Evolutionary conservation across 345 rosid species (phyloP), one percentile per base, ranked within the genome.

Genomic region (Brassica rapa): DNA sequence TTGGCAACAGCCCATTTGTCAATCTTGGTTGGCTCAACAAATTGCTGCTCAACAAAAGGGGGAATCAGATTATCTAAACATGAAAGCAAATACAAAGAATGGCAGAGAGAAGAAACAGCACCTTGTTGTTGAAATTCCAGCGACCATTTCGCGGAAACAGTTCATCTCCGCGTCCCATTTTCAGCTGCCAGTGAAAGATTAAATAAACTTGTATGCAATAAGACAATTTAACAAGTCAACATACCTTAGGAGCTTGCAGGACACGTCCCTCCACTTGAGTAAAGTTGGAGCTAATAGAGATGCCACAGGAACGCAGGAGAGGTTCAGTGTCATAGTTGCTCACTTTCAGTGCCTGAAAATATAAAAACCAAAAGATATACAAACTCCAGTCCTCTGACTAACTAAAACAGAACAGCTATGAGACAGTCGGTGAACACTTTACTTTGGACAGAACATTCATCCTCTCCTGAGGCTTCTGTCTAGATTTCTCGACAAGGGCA

Each of bases 121-220:
- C 98, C 98, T 94, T 94, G 19, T 92, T 89, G 77, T 92, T 94
- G 53, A 94, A 91, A 73, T 92, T 94, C 98, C 98, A 94, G 2
- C 97, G 87, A 6, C 98, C 98, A 60, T 89, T 89, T n/a, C 93
- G 79, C 0, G 97, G 93, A 39, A 80, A 83, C 14, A 86, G 73
- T 78, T 91, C 97, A 60, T 87, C 93, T 23, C 98, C 98, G 3
- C 92, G 86, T 27, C 98, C 98, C 39, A 83, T 84, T 85, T 85
- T 91, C 66, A 94, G 84, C 98, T 94, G 90, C 30, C 19, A 71
- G 4, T 23, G 24, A 49, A 29, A 32, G 35, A 32, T 5, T 6
- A 32, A 4, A 32, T 32, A 4, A 32, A 32, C 35, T 4, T 29
- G 32, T 32, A 60, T 35, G 63, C 69, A 25, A 68, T 9, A 8